Evolutionary conservation across 2,329 filamentous ascomycete genomes (phyloP).

Genomic region (Knufia petricola): DNA sequence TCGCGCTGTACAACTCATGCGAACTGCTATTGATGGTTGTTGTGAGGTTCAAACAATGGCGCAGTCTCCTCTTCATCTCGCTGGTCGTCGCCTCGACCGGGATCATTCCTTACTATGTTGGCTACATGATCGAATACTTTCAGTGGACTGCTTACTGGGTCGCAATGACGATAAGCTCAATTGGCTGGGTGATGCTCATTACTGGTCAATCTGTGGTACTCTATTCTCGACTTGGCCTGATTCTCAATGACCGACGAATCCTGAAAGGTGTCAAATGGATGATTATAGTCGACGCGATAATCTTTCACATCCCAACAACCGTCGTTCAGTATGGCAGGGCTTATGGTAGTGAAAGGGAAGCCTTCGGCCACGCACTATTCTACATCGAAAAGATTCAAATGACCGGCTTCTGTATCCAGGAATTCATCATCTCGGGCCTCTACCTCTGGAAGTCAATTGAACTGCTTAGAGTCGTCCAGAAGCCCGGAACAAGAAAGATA

Average conservation of each 20-base stretch:
- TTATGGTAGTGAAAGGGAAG: constrained; percentile 19
- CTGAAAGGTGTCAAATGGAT: constrained; percentile 35
- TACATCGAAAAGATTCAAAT: constrained; percentile 38
- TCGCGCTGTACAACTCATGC: constrained; percentile 42
- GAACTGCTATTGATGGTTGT: constrained; percentile 41
- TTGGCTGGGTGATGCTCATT: constrained; percentile 40
- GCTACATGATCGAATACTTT: constrained; percentile 40
- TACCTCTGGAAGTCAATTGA: constrained; percentile 47
- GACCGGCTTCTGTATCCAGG: constrained; percentile 37
- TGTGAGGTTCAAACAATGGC: constrained; percentile 37
- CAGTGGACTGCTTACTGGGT: constrained; percentile 26
- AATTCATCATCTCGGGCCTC: constrained; percentile 38
- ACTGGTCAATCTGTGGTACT: constrained; percentile 42
- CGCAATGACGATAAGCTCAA: constrained; percentile 32
- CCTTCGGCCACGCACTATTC: constrained; percentile 30
- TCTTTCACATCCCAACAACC: constrained; percentile 37
- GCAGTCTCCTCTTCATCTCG: constrained; percentile 43
- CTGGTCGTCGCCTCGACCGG: constrained; percentile 35
- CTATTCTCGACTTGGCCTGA: constrained; percentile 40
- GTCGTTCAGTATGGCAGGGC: constrained; percentile 28
- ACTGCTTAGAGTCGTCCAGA: constrained; percentile 31
- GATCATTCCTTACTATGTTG: constrained; percentile 36
- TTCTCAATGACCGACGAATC: constrained; percentile 31
- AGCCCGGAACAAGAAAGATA: constrained; percentile 34
- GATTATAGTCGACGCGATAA: constrained; percentile 36